Base-by-base conservation (phyloP, 139 green algal species). In the Desmodesmus armatus region DNA sequence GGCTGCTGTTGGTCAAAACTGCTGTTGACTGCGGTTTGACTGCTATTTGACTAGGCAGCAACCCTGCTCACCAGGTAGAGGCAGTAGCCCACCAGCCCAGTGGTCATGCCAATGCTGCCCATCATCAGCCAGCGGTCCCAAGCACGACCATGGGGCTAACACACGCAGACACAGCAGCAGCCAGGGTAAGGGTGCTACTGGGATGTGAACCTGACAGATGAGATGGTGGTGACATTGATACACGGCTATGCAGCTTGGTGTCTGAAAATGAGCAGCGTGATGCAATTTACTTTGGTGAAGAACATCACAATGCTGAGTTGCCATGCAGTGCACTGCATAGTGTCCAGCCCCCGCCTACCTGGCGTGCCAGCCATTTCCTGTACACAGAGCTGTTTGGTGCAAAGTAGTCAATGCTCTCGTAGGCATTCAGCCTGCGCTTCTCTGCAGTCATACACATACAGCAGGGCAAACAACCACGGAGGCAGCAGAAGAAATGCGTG, bases 91-190 rank as follows among this genome's bases (percentile, higher is more conserved):
- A 97, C 91, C 21, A 95, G 67, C 4, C 93, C 95, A 7, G 93
- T 94, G 23, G 88, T 85, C 11, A 96, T 44, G 2, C 95, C 95
- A 58, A 98, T 96, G 41, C 85, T 53, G 39, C 90, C 93, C 95
- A 98, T 98, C 90, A 98, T 95, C 66, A 97, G 62, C 96, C 96
- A 98, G 39, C 93, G 89, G 88, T 97, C 95, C 93, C 93, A 96
- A 19, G 78, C 83, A 41, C 95, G 89, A 17, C 88, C 67, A 77
- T 95, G 90, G 2, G 89, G 91, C 91, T 93, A 72, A 43, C 31
- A 75, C 37, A 29, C 6, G 3, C 29, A 0, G 1, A 19, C 2
- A 75, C 31, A 69, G n/a, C 49, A 29, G 29, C 47, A 44, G 49
- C 15, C 66, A 60, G 13, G 63, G 29, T n/a, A n/a, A n/a, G n/a